Base-by-base conservation (phyloP, 805 yeast genomes). In the Suhomyces pyralidae region DNA sequence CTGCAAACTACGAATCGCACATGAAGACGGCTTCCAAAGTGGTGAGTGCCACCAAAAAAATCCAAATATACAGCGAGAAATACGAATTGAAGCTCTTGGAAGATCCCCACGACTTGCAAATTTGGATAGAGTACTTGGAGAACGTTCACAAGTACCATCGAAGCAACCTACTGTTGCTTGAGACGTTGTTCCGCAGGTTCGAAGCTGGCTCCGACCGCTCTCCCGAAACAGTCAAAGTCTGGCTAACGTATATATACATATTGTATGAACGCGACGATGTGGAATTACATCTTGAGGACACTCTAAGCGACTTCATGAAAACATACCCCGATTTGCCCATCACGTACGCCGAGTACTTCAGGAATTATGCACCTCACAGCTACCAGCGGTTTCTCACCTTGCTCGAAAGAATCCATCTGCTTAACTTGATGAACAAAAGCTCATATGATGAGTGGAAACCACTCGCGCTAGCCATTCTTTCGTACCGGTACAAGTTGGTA, bases 21-120 rank as follows among this genome's bases (percentile, higher is more conserved):
- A 73, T 82, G 77, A 50, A 57, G 6, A n/a, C 49, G 0, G 81
- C 79, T 0, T 69, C 68, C 44, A 63, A 61, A 25, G 49, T 70
- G 0, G 69, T 70, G 51, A 56, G 63, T 5, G 50, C 54, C 12
- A 70, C 81, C 0, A 67, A 65, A 40, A 58, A 58, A 28, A 50
- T 50, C 24, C 67, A 59, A 48, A 56, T 62, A 10, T 58, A 71
- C 38, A 63, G 70, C 42, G 84, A 79, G 47, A 53, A 51, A 17
- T 62, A 63, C 61, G 81, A 78, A 60, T 26, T 63, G 3, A 50
- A 46, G 28, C 24, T 73, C 3, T 36, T 58, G 1, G 59, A 66
- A 2, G 50, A 55, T 3, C 24, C 42, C 4, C 15, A 30, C 26
- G 25, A 42, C 5, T 32, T 32, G 36, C 17, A 32, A 32, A 12